These are phyloP conservation scores for Ustilago crameri DNA, from an alignment of 1,284 basidiomycete genomes.

Conservation along the genomic window DNA sequence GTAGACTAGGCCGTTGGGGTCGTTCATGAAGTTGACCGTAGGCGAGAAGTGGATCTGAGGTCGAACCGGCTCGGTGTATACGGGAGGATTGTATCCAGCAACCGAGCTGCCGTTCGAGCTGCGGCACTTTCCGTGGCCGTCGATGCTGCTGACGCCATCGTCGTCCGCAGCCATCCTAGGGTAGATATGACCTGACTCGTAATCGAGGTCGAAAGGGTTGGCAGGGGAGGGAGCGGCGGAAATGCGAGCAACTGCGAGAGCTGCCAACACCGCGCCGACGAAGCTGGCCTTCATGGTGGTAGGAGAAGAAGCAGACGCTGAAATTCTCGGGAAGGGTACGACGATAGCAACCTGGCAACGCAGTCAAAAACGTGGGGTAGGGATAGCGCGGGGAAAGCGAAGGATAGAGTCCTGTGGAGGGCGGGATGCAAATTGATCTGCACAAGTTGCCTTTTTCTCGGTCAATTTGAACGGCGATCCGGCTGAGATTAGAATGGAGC, in stretches of 20 bases:
- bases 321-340: not conserved
- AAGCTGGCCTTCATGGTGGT: slow-evolving; percentile 29
- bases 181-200: slow-evolving; percentile 9
- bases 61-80: slow-evolving; percentile 46
- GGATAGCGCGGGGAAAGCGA: not conserved
- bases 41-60: slow-evolving; percentile 62
- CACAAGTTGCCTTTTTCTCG: not conserved
- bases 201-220: slow-evolving; percentile 26
- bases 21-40: slow-evolving; percentile 69
- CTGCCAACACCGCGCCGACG: slow-evolving; percentile 14
- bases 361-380: not conserved
- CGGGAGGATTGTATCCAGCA: slow-evolving; percentile 19
- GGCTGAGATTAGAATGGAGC: not conserved
- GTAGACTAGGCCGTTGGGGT: slow-evolving; percentile 70
- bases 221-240: slow-evolving; percentile 31
- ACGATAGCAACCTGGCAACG: not conserved
- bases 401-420: not conserved
- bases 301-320: not conserved
- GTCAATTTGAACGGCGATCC: slow-evolving; percentile 2
- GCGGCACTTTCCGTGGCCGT: slow-evolving; percentile 19
- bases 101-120: slow-evolving; percentile 43
- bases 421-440: slow-evolving; percentile 8
- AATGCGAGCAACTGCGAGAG: slow-evolving; percentile 19
- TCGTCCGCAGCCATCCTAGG: slow-evolving; percentile 20
- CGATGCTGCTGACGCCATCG: slow-evolving; percentile 9